phyloP scores from a whole-genome alignment of 2,329 filamentous ascomycete genomes.

The Akanthomyces dipterigenus region DNA sequence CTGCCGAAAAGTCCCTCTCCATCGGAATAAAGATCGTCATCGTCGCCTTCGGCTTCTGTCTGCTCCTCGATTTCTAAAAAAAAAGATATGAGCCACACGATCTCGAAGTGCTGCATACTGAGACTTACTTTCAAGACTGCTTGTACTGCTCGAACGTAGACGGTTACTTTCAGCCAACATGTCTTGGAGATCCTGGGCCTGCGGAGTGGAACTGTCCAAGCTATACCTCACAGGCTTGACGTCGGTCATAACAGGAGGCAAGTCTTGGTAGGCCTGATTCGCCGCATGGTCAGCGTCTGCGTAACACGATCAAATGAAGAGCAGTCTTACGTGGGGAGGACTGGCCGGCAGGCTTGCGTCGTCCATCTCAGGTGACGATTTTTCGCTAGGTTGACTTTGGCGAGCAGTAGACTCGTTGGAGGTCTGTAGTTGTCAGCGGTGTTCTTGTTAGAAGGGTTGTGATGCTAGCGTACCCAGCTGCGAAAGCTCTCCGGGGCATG shows the following conservation, averaged over 20 bases:
- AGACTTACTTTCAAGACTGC: conserved; percentile 67
- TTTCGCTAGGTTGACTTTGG: conserved; percentile 28
- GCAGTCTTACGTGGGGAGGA: conserved; percentile 19
- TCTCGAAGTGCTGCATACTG: background rate
- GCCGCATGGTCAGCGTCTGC: background rate
- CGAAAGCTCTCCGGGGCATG: conserved; percentile 81
- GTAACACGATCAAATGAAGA: background rate
- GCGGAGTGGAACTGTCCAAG: conserved; percentile 66
- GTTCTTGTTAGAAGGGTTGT: background rate
- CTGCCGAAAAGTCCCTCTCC: conserved; percentile 75
- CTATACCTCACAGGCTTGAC: conserved; percentile 61
- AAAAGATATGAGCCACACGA: conserved; percentile 20
- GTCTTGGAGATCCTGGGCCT: conserved; percentile 76
- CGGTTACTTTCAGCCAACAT: conserved; percentile 51
- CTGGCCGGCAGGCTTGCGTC: conserved; percentile 25
- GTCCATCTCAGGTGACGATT: conserved; percentile 31
- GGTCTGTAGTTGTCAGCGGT: conserved; percentile 27
- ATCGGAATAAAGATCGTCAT: conserved; percentile 37
- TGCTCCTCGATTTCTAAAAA: conserved; percentile 49
- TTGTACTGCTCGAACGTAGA: conserved; percentile 60
- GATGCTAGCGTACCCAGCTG: conserved; percentile 57
- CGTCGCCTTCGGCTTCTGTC: conserved; percentile 45
- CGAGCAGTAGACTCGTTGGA: conserved; percentile 33
- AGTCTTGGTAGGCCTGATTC: conserved; percentile 36
- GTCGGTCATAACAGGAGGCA: conserved; percentile 69